Base-by-base conservation (phyloP, 495 filamentous ascomycete species). In the Neurospora sp. region DNA sequence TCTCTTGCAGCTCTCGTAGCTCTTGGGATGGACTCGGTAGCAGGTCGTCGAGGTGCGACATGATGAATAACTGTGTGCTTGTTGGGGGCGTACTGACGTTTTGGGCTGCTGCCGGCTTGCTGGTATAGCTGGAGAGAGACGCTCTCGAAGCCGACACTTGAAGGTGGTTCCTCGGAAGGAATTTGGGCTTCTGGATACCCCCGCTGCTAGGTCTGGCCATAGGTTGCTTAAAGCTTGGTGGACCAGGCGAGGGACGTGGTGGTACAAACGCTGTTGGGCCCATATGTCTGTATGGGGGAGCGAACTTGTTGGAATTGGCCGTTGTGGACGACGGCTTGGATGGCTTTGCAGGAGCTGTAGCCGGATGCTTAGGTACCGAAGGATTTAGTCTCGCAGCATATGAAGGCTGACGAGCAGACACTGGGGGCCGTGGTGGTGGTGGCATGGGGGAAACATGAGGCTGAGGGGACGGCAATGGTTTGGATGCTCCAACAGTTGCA, bases 1-100 rank as follows among this genome's bases (percentile, higher is more conserved):
- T 6, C 35, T 37, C 35, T 6, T 37, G 4, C 17, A 86, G 71
- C 73, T 88, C 86, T 12, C 81, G 77, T 0, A 75, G 78, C 73
- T 84, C 81, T 74, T 88, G 86, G 0, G 84, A 84, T 8, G 83
- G 81, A 17, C 81, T 82, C 0, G 85, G 85, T 38, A 86, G 81
- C n/a, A 85, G 80, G 27, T 86, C 83, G 69, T 86, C 84, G 9
- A 86, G 72, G 69, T 87, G 76, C 8, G 40, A 40, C 38, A 70
- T 48, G 20, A 44, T 10, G 40, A 70, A 70, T 27, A 45, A 1
- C 22, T 70, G 73, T 3, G 74, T 75, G 40, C 45, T 70, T n/a
- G 71, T 40, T 4, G 72, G 71, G 0, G 69, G 69, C 4, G 40
- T 16, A 20, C 42, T n/a, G 45, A 35, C 65, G 3, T 69, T 59